Conservation (phyloP, 352 stramenopile species). For the Phytophthora multivora region DNA sequence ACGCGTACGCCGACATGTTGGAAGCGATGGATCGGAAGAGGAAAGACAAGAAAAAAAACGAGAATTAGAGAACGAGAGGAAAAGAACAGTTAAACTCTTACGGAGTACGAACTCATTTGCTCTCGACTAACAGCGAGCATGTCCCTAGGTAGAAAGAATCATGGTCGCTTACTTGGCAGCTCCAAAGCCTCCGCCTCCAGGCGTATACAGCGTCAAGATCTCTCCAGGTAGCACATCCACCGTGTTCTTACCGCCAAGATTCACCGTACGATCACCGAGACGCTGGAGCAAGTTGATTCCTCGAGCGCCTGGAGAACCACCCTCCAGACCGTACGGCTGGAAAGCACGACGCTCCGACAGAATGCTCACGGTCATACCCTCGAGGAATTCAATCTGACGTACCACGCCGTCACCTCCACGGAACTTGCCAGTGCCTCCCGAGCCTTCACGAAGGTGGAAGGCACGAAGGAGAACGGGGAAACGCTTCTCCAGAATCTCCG, state of each 20-base stretch:
- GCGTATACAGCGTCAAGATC: constrained; percentile 95
- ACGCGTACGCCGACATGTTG: constrained; percentile 57
- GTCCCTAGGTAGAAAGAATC: background rate
- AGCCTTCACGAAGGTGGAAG: constrained; percentile 86
- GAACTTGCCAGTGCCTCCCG: constrained; percentile 92
- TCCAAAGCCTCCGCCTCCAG: constrained; percentile 96
- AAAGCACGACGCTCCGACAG: constrained; percentile 96
- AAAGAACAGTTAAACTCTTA: constrained; percentile 15
- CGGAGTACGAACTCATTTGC: constrained; percentile 6
- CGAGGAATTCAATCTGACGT: constrained; percentile 95
- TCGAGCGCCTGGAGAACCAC: constrained; percentile 87
- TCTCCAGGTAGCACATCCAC: constrained; percentile 93
- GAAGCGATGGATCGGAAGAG: constrained; percentile 20
- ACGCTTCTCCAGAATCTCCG: constrained; percentile 98
- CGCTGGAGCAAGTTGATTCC: constrained; percentile 94
- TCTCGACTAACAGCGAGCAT: constrained; percentile 17
- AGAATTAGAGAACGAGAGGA: constrained; percentile 21
- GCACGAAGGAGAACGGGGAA: constrained; percentile 91
- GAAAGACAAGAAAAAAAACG: constrained; percentile 28
- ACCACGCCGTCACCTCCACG: constrained; percentile 96
- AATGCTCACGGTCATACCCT: constrained; percentile 96
- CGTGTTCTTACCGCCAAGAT: constrained; percentile 94
- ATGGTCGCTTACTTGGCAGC: constrained; percentile 26
- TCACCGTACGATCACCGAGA: constrained; percentile 67
- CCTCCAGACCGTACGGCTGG: constrained; percentile 94